Conservation (phyloP, 2,329 filamentous ascomycete genomes). For the Phyllachora maydis region DNA sequence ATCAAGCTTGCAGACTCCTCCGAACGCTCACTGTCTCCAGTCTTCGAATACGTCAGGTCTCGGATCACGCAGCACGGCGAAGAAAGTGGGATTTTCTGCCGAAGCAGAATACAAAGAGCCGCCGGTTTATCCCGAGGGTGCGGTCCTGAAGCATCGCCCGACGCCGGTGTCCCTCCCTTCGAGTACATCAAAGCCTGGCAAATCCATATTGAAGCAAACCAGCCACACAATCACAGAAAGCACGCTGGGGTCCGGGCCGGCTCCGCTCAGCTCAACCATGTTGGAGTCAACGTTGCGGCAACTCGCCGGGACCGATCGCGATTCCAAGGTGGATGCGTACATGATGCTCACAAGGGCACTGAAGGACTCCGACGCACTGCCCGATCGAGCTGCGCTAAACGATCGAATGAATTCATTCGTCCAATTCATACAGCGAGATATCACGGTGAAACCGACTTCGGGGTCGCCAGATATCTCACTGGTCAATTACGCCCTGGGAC, state of each 20-base stretch:
- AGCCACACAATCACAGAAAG: constrained; percentile 17
- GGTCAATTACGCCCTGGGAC: constrained; percentile 54
- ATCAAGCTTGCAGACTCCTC: constrained; percentile 27
- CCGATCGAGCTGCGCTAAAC: constrained; percentile 50
- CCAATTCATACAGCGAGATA: constrained; percentile 69
- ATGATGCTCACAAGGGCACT: constrained; percentile 56
- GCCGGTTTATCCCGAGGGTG: constrained; percentile 19
- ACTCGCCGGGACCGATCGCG: constrained; percentile 52
- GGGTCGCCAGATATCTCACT: constrained; percentile 45
- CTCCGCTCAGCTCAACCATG: constrained; percentile 61
- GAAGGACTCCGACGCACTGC: constrained; percentile 64
- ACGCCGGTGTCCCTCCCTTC: constrained; percentile 17
- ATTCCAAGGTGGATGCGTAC: constrained; percentile 69
- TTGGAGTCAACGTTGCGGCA: constrained; percentile 69
- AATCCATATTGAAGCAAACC: constrained; percentile 61
- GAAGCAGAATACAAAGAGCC: constrained; percentile 35
- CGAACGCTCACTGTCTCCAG: constrained; percentile 22
- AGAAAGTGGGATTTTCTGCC: constrained; percentile 35
- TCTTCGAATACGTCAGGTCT: constrained; percentile 19
- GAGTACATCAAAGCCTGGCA: constrained; percentile 23
- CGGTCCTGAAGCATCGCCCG: constrained; percentile 16
- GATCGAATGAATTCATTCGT: constrained; percentile 59
- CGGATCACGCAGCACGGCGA: constrained; percentile 22
- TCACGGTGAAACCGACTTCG: constrained; percentile 37
- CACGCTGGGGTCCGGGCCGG: constrained; percentile 27